Percentiles rank a stretch among this genome's conserved stretches.
phyloP scores from a whole-genome alignment of 164 flowering plant genomes.

The Akebia trifoliata region DNA sequence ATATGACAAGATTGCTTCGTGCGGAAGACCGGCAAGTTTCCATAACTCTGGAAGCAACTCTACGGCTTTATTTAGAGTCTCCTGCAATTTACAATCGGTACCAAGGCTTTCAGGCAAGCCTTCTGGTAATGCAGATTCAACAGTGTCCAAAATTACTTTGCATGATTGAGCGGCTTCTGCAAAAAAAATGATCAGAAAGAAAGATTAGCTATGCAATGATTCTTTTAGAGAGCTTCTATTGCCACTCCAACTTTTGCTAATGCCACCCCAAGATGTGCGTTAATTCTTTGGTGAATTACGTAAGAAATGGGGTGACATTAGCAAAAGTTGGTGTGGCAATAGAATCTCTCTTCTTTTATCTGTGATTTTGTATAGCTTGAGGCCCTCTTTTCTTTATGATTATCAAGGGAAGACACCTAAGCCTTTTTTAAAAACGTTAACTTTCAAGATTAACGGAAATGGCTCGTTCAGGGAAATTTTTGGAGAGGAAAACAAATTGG shows the following conservation, averaged over 20 bases:
- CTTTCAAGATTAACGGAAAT: too few species aligned
- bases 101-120: conserved; percentile 64
- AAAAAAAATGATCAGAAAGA: conserved; percentile 28
- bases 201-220: conserved; percentile 13
- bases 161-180: conserved; percentile 96
- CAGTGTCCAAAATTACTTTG: conserved; percentile 69
- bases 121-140: conserved; percentile 77
- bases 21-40: conserved; percentile 55
- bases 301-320: too few species aligned
- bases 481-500: too few species aligned
- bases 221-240: neutral
- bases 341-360: too few species aligned
- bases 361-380: too few species aligned
- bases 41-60: conserved; percentile 87
- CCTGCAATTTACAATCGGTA: conserved; percentile 65
- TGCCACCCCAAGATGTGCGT: too few species aligned
- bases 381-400: too few species aligned
- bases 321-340: too few species aligned
- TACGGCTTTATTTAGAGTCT: conserved; percentile 64
- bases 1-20: conserved; percentile 64
- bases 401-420: neutral
- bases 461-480: too few species aligned
- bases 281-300: neutral
- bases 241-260: neutral
- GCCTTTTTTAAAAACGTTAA: too few species aligned